Conservation (phyloP, 495 filamentous ascomycete species). For the Trichoderma gamsii region DNA sequence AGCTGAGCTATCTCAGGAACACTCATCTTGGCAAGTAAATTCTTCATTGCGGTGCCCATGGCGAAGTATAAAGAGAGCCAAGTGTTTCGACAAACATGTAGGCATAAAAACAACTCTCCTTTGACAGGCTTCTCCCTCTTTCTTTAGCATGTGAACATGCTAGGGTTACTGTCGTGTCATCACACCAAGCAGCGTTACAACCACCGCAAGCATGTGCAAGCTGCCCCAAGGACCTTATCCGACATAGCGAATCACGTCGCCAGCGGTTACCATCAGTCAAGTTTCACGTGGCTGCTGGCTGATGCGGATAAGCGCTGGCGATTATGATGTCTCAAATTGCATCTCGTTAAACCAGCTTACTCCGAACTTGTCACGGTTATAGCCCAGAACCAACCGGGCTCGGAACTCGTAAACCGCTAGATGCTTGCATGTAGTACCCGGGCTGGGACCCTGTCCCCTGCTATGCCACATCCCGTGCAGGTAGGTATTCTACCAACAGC, state of each 20-base stretch:
- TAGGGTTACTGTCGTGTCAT: background rate
- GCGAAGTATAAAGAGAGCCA: no score
- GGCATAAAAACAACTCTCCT: no score
- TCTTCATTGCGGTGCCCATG: no score
- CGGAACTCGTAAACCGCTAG: background rate
- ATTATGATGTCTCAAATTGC: background rate
- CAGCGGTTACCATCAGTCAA: background rate
- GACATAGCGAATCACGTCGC: background rate
- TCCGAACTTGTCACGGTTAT: no score
- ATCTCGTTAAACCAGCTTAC: background rate
- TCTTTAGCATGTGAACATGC: background rate
- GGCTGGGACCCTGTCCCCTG: background rate
- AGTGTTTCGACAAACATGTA: no score
- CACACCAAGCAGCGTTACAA: background rate
- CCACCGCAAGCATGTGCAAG: background rate
- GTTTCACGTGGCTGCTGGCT: background rate
- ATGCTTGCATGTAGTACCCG: background rate
- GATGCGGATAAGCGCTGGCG: conserved; percentile 5
- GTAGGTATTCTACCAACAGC: no score
- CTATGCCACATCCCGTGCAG: background rate
- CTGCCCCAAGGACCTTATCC: background rate
- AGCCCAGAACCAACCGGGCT: background rate
- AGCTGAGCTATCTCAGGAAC: no score
- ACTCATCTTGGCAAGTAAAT: no score
- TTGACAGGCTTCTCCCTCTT: background rate